A percentile compares a stretch with the other conserved stretches of the same genome.
phyloP scores from a whole-genome alignment of 371 early-diverging fungal species.

The Saksenaea oblongispora region DNA sequence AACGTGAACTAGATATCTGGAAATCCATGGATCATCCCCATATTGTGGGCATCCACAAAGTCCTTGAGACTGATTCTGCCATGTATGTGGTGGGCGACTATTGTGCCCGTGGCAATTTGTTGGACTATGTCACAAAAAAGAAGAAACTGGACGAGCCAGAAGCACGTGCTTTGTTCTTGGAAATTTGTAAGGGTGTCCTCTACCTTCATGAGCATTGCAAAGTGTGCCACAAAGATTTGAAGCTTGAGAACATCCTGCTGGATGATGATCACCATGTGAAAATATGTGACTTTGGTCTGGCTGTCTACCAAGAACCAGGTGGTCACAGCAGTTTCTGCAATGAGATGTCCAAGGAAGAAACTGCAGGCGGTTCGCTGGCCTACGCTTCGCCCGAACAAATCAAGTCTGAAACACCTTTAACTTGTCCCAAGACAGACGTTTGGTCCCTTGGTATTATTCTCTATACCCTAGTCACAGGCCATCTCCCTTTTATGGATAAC shows the following conservation, averaged over 20 bases:
- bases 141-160: conserved; percentile 40
- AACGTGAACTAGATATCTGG: conserved; percentile 74
- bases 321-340: neutral
- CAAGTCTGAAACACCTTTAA: conserved; percentile 29
- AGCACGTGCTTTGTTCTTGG: conserved; percentile 60
- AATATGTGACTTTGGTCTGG: conserved; percentile 90
- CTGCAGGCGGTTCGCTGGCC: conserved; percentile 69
- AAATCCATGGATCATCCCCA: conserved; percentile 66
- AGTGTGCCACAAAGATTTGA: conserved; percentile 91
- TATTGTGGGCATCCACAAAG: conserved; percentile 61
- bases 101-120: conserved; percentile 58
- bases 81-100: conserved; percentile 72
- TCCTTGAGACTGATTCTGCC: conserved; percentile 65
- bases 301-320: conserved; percentile 45
- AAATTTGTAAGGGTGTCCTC: conserved; percentile 69
- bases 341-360: conserved; percentile 8
- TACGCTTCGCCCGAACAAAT: conserved; percentile 84
- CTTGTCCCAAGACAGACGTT: conserved; percentile 68
- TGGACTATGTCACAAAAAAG: conserved; percentile 30
- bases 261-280: conserved; percentile 59
- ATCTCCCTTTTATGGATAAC: conserved; percentile 78
- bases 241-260: conserved; percentile 88
- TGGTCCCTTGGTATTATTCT: conserved; percentile 86
- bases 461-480: conserved; percentile 71
- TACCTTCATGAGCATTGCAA: conserved; percentile 78